phyloP scores from a whole-genome alignment of 169 alveolate genomes.

The Cystoisospora suis region DNA sequence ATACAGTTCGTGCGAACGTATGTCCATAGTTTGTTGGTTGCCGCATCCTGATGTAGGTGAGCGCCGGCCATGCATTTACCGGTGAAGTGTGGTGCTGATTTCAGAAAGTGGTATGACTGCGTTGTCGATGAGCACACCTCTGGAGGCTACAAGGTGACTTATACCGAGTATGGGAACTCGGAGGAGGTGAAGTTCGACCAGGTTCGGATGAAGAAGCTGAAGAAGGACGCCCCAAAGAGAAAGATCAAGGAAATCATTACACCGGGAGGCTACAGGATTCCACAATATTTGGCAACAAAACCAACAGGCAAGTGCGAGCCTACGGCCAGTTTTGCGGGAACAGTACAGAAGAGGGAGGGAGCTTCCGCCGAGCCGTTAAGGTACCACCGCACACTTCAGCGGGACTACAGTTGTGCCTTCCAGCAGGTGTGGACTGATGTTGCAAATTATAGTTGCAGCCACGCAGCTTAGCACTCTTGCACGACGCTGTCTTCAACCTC shows the following conservation, averaged over 20 bases:
- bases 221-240: slow-evolving; percentile 37
- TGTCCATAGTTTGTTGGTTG: background rate
- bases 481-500: no score
- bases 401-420: no score
- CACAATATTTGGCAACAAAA: slow-evolving; percentile 63
- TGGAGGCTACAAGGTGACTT: slow-evolving; percentile 63
- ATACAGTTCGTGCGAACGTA: background rate
- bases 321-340: no score
- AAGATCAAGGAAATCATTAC: slow-evolving; percentile 62
- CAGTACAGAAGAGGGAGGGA: no score
- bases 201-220: slow-evolving; percentile 44
- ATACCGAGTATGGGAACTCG: slow-evolving; percentile 63
- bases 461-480: no score
- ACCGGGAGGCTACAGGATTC: slow-evolving; percentile 69
- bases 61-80: no score
- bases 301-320: slow-evolving; percentile 64
- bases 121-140: slow-evolving; percentile 55
- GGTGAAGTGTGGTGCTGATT: no score
- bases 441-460: no score
- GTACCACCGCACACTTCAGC: no score
- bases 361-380: no score
- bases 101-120: slow-evolving; percentile 70
- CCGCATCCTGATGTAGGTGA: no score
- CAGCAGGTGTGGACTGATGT: no score
- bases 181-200: slow-evolving; percentile 64